phyloP scores from a whole-genome alignment of 2,329 filamentous ascomycete genomes.

The Fusarium miscanthi region DNA sequence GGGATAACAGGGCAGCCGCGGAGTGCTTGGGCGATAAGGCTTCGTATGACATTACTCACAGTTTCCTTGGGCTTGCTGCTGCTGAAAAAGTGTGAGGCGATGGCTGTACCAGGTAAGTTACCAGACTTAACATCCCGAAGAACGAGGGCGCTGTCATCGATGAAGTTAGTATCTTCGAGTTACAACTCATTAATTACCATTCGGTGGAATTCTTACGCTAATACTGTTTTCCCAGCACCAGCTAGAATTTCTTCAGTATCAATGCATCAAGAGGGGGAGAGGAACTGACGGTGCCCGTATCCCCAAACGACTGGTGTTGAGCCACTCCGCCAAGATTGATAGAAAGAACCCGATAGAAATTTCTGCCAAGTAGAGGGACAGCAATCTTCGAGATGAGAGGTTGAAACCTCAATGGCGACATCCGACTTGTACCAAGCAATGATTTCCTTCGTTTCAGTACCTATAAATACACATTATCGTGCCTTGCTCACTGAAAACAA shows the following conservation, averaged over 20 bases:
- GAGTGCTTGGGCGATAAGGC: neutral
- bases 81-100: neutral
- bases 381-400: neutral
- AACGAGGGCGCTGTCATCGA: neutral
- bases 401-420: neutral
- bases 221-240: neutral
- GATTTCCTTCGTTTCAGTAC: neutral
- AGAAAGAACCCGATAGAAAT: neutral
- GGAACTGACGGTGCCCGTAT: neutral
- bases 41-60: neutral
- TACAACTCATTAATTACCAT: neutral
- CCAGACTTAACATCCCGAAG: neutral
- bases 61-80: neutral
- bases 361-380: neutral
- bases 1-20: neutral
- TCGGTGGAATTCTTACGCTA: neutral
- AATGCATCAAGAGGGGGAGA: too few species aligned
- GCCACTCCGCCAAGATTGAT: neutral
- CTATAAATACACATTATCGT: neutral
- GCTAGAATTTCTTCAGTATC: neutral
- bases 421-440: neutral
- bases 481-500: neutral
- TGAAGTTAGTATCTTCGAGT: neutral
- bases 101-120: neutral
- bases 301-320: neutral